Evolutionary conservation across 768 basidiomycete genomes (phyloP), one percentile per base, ranked within the genome.

Genomic region (Chalciporus sphaerocephalus): DNA sequence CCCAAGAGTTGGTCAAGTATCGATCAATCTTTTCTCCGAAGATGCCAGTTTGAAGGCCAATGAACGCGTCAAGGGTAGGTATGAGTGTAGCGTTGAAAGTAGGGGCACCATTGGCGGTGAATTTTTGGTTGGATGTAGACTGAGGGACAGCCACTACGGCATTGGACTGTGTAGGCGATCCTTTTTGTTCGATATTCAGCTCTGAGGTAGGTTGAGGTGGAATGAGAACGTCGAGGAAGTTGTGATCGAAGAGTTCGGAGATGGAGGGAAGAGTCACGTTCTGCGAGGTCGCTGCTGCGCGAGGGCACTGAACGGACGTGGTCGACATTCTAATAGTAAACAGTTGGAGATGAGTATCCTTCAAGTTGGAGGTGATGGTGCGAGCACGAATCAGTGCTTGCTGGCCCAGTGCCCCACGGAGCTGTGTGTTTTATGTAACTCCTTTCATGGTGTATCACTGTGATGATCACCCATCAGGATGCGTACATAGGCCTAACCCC

Each of bases 211-310:
- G 6, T 6, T 45, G 30, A 3, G 49, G 37, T 24, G 81, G 80
- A n/a, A 84, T 50, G 16, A 85, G 73, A 33, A 69, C 53, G 58
- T 84, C 73, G 40, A 84, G 73, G 51, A 78, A 83, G 53, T 75
- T 71, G 24, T 74, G 64, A 42, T 80, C 62, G 46, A 71, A 77
- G 23, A 85, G 75, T 54, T 85, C 82, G 1, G 74, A 74, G 34
- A 87, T 73, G 24, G 62, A 44, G 0, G 83, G 84, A 11, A 85
- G 66, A 6, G 74, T 69, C 42, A 81, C 66, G 36, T 62, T 68
- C 51, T 80, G 81, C 16, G 67, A 58, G 17, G 60, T 54, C 21
- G 55, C 43, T 16, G 59, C 46, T 22, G 45, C 42, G 25, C 43
- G 12, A 30, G 28, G 28, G 12, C 5, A 15, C 13, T 15, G 28